Conservation (phyloP, 495 filamentous ascomycete genomes). For the Staphylotrichum longicolle region DNA sequence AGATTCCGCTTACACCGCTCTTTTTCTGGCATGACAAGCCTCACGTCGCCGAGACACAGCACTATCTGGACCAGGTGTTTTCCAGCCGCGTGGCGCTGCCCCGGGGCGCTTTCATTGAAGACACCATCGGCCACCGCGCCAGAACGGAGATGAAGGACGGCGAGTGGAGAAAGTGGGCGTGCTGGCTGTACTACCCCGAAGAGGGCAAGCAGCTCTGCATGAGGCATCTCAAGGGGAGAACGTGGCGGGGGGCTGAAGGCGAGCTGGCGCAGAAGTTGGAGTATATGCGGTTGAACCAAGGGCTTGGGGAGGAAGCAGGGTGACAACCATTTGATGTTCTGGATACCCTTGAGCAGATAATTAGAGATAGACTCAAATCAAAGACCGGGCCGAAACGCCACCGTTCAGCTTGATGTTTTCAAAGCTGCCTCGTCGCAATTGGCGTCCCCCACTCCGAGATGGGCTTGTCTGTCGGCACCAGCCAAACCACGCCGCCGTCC, state of each 20-base stretch:
- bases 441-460: conserved; percentile 33
- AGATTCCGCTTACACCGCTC: conserved; percentile 45
- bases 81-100: conserved; percentile 40
- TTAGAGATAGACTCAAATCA: too few relatives aligned
- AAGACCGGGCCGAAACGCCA: too few relatives aligned
- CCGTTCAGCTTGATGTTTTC: too few relatives aligned
- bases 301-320: not conserved
- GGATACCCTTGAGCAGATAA: too few relatives aligned
- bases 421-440: conserved; percentile 30
- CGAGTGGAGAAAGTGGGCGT: conserved; percentile 46
- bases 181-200: conserved; percentile 49
- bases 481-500: conserved; percentile 36
- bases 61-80: conserved; percentile 46
- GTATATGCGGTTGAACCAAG: conserved; percentile 30
- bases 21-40: conserved; percentile 55
- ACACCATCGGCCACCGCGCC: conserved; percentile 46
- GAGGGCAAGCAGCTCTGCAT: conserved; percentile 40
- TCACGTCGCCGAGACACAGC: conserved; percentile 43
- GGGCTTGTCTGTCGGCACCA: conserved; percentile 32
- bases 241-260: conserved; percentile 40
- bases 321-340: not conserved
- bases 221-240: conserved; percentile 45
- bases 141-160: conserved; percentile 49
- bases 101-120: conserved; percentile 49
- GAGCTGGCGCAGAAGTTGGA: conserved; percentile 30